A percentile compares a stretch with the other conserved stretches of the same genome.
Evolutionary conservation across 805 yeast species (phyloP).

Genomic region (Yueomyces sp.): DNA sequence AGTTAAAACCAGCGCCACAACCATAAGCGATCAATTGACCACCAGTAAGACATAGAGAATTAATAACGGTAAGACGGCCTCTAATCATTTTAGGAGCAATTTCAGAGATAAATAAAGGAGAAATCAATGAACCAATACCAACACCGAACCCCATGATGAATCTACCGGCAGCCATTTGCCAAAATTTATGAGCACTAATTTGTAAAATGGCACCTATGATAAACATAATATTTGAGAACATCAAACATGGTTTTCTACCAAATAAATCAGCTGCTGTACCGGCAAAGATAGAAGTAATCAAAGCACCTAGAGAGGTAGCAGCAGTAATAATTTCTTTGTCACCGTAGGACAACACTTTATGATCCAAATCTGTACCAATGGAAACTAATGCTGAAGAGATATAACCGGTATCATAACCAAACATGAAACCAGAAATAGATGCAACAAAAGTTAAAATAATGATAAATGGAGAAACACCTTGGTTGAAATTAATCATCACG

Average conservation of each 20-base stretch:
- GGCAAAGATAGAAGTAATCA: slow-evolving; percentile 63
- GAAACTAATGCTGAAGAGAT: slow-evolving; percentile 87
- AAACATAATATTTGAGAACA: slow-evolving; percentile 73
- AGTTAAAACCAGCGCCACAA: slow-evolving; percentile 74
- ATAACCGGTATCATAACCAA: slow-evolving; percentile 96
- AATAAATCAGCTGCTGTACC: slow-evolving; percentile 71
- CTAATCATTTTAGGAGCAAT: slow-evolving; percentile 85
- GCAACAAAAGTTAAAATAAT: slow-evolving; percentile 59
- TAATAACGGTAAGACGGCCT: slow-evolving; percentile 81
- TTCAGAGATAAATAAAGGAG: slow-evolving; percentile 89
- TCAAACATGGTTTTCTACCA: slow-evolving; percentile 76
- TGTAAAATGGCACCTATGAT: slow-evolving; percentile 78
- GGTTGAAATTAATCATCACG: slow-evolving; percentile 34
- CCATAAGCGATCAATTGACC: slow-evolving; percentile 94
- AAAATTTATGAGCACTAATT: slow-evolving; percentile 63
- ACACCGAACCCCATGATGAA: slow-evolving; percentile 94
- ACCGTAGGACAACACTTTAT: slow-evolving; percentile 48
- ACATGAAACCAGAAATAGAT: slow-evolving; percentile 90
- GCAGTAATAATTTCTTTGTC: slow-evolving; percentile 85
- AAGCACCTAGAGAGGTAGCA: slow-evolving; percentile 89
- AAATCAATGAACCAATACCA: slow-evolving; percentile 84
- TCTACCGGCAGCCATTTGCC: slow-evolving; percentile 90
- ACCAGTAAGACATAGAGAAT: slow-evolving; percentile 82
- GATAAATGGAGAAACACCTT: slow-evolving; percentile 49
- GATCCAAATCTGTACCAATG: slow-evolving; percentile 62